Evolutionary conservation across 2,329 filamentous ascomycete species (phyloP), one percentile per base, ranked within the genome.

Genomic region (Pseudocercospora vitis): DNA sequence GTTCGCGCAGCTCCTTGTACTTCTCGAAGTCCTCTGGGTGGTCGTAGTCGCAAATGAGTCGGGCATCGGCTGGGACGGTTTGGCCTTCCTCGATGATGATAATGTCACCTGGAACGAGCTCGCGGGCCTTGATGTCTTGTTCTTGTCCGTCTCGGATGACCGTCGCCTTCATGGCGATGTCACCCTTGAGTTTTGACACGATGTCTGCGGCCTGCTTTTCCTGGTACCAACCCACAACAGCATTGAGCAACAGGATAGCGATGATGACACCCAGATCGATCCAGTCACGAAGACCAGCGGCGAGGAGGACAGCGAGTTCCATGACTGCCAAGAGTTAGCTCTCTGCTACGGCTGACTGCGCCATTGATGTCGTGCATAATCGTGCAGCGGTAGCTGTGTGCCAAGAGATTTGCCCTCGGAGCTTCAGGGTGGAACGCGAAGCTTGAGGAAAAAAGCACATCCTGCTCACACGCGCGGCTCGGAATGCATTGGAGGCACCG

Each of bases 161-260:
- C 58, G 76, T 78, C 44, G 84, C 82, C 74, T 83, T 86, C 83
- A 89, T 86, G 65, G 86, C 86, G 68, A 90, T 89, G 67, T 89
- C 86, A 76, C 86, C 86, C 78, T 89, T 89, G 58, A 89, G 76
- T 59, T 78, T 82, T 52, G 86, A 86, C 66, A 88, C 86, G 66
- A 89, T 85, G 73, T 89, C 86, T 62, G 85, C 86, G 65, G 86
- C 86, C 74, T 89, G 86, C 77, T 89, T 89, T 74, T 89, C 86
- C 72, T 89, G 86, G 72, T 89, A 89, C 82, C 86, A 89, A 77
- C 86, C 86, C 71, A 89, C 86, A 60, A 85, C 75, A 61, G 86
- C 86, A 76, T 90, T 90, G 59, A 90, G 83, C 68, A 85, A 65
- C 52, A 90, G 76, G 72, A 90, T 89, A 77, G 81, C 86, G 65